Evolutionary conservation across 2,329 filamentous ascomycete genomes (phyloP).

Genomic region (Nemania sp.): DNA sequence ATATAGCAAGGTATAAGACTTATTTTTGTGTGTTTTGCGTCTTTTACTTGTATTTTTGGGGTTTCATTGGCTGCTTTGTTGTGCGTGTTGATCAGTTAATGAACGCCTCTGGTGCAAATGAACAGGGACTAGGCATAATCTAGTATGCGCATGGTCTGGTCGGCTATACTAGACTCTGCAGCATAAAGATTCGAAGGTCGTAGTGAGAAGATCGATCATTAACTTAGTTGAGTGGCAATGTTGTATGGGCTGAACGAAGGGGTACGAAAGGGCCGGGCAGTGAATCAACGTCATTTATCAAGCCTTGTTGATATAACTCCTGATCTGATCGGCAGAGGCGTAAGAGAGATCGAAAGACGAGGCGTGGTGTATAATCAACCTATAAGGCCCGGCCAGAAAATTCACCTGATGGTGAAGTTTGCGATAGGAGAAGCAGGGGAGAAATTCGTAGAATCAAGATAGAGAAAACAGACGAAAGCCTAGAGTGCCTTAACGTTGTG

Average conservation of each 20-base stretch:
- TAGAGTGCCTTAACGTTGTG: conserved; percentile 5
- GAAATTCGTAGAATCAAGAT: background rate
- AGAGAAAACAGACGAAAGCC: background rate
- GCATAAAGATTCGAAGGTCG: too few species aligned
- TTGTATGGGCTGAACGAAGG: background rate
- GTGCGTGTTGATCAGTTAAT: background rate
- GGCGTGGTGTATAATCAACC: background rate
- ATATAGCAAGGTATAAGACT: conserved; percentile 11
- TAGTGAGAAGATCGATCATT: too few species aligned
- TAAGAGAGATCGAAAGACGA: background rate
- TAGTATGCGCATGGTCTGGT: too few species aligned
- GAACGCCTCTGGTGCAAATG: too few species aligned
- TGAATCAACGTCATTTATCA: background rate
- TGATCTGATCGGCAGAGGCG: background rate
- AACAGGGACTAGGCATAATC: too few species aligned
- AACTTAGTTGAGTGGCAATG: background rate
- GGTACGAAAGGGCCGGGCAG: background rate
- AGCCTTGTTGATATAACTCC: background rate
- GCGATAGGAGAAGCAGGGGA: background rate
- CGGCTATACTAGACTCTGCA: too few species aligned
- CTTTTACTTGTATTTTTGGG: conserved; percentile 9
- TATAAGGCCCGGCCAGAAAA: background rate
- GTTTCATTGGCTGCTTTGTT: background rate
- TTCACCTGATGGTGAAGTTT: background rate
- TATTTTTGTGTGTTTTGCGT: conserved; percentile 1